Evolutionary conservation across 192 early-diverging fungal genomes (phyloP), one percentile per base, ranked within the genome.

Genomic region (Gigaspora rosea): DNA sequence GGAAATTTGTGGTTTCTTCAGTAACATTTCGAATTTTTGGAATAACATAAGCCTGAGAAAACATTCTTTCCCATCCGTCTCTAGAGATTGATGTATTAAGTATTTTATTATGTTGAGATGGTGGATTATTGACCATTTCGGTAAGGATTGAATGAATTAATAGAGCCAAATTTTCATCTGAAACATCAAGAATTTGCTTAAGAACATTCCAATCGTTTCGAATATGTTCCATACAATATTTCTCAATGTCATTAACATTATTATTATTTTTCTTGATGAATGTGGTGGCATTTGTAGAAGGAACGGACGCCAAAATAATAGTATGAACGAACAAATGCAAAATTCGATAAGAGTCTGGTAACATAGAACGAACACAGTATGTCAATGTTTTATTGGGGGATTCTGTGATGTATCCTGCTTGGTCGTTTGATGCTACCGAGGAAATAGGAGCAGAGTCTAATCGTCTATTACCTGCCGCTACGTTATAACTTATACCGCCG

Each of bases 311-410:
- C n/a, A n/a, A 20, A 41, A 74, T 56, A 11, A 74, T 6, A 57
- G 22, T 56, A 51, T 74, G 73, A 27, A 74, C 73, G 22, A 74
- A 74, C 15, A 74, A 33, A 57, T 74, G 73, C 15, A 74, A 46
- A 54, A 74, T 74, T 20, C 73, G 58, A 57, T 74, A 74, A 32
- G 73, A 41, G 27, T 16, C 73, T 13, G 49, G 56, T 13, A 18
- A 13, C 41, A 74, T 41, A 20, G 58, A 16, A 11, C 73, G 73
- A 46, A 74, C 73, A 9, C 41, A 12, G 15, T 59, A 36, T 7
- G 8, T 4, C 6, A 20, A 22, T 15, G 67, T 22, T 4, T 74
- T 59, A 20, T 41, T 57, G 12, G 16, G 16, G 7, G 35, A n/a
- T 59, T 74, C 73, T 15, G 22, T 3, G 8, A 74, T 74, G 58